A percentile compares a stretch with the other conserved stretches of the same genome.
Evolutionary conservation across 495 filamentous ascomycete species (phyloP).

Genomic region (Oleoguttula mirabilis): DNA sequence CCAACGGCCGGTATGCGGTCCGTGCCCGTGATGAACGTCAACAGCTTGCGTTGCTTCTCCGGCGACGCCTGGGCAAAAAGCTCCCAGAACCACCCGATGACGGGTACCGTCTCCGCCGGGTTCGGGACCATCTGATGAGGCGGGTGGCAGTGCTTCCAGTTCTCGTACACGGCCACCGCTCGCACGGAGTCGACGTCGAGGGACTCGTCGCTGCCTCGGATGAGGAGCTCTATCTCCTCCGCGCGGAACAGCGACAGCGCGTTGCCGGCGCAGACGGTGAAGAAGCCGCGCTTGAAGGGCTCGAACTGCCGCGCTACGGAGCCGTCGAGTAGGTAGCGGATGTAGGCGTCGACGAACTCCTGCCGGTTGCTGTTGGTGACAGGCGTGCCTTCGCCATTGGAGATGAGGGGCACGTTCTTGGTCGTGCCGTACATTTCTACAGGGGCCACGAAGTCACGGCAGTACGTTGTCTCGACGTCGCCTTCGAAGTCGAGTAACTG

Average conservation of each 20-base stretch:
- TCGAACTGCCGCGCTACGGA: conserved; percentile 77
- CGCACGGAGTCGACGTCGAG: conserved; percentile 66
- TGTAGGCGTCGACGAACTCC: conserved; percentile 83
- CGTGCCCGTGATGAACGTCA: conserved; percentile 87
- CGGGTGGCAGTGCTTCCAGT: conserved; percentile 42
- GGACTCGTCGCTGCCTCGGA: conserved; percentile 77
- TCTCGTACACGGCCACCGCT: conserved; percentile 72
- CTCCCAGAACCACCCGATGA: conserved; percentile 82
- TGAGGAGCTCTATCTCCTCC: conserved; percentile 83
- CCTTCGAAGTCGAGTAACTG: conserved; percentile 74
- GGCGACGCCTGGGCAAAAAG: conserved; percentile 56
- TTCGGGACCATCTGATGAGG: conserved; percentile 22
- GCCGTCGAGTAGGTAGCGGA: conserved; percentile 68
- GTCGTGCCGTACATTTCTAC: conserved; percentile 65
- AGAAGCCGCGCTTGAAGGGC: conserved; percentile 92
- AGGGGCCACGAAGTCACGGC: conserved; percentile 70
- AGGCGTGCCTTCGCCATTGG: conserved; percentile 57
- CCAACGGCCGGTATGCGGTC: conserved; percentile 90
- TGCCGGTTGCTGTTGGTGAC: conserved; percentile 77
- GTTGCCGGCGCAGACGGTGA: conserved; percentile 83
- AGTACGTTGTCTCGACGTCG: conserved; percentile 71
- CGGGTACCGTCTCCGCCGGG: conserved; percentile 47
- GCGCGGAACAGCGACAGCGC: conserved; percentile 83
- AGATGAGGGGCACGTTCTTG: conserved; percentile 56
- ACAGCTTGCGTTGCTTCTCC: conserved; percentile 58